Evolutionary conservation across 441 rosid species (phyloP).

Genomic region (Lepidium campestre): DNA sequence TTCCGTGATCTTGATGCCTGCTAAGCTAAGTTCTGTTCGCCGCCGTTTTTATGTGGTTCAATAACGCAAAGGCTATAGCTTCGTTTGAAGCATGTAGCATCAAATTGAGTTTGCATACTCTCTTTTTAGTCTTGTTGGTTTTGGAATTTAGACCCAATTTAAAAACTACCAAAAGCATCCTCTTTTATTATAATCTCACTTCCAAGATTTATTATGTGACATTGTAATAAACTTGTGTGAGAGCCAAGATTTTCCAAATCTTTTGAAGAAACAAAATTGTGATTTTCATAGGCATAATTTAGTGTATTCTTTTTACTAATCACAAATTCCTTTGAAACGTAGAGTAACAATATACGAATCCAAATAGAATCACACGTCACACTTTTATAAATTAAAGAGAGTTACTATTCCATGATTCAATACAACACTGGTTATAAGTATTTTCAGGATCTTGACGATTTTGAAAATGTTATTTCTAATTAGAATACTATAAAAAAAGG

Average conservation of each 20-base stretch:
- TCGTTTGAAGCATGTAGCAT: conserved; percentile 15
- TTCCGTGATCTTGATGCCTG: conserved; percentile 96
- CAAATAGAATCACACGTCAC: too few species aligned
- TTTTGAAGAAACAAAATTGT: too few species aligned
- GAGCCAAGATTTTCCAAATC: neutral
- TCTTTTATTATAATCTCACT: neutral
- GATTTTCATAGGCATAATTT: too few species aligned
- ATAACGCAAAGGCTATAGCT: conserved; percentile 18
- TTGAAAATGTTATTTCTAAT: too few species aligned
- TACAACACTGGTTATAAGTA: too few species aligned
- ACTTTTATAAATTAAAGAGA: too few species aligned
- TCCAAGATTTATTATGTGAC: conserved; percentile 7
- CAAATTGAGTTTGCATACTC: conserved; percentile 24
- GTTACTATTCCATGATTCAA: too few species aligned
- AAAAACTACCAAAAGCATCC: conserved; percentile 6
- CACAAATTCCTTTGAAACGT: too few species aligned
- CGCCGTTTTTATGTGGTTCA: neutral
- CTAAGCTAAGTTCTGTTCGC: conserved; percentile 33
- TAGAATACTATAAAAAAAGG: too few species aligned
- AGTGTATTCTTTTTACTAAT: too few species aligned
- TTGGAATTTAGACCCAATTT: conserved; percentile 5
- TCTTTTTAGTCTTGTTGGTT: conserved; percentile 11
- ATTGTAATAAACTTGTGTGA: conserved; percentile 3
- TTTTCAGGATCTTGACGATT: too few species aligned
- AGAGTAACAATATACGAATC: too few species aligned